phyloP scores from a whole-genome alignment of 2,329 filamentous ascomycete genomes.

The Arthroderma uncinatum region DNA sequence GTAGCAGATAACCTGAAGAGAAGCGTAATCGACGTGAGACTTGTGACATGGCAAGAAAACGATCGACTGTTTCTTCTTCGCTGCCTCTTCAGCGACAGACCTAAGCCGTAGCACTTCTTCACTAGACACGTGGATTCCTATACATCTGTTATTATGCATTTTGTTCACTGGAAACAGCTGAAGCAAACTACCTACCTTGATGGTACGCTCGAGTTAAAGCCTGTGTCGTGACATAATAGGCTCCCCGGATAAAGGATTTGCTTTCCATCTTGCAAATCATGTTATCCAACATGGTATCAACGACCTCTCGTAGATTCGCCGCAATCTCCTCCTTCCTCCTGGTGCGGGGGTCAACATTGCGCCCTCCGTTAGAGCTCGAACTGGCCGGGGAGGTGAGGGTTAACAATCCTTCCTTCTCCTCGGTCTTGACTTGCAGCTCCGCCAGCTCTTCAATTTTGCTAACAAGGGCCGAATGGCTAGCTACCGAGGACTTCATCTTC shows the following conservation, averaged over 20 bases:
- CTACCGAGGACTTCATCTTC: conserved; percentile 68
- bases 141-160: not conserved
- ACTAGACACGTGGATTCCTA: conserved; percentile 80
- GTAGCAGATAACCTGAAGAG: conserved; percentile 90
- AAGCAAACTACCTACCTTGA: conserved; percentile 45
- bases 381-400: conserved; percentile 29
- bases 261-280: conserved; percentile 99
- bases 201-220: conserved; percentile 87
- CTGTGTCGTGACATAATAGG: conserved; percentile 83
- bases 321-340: conserved; percentile 51
- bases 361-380: conserved; percentile 21
- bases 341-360: conserved; percentile 7
- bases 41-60: conserved; percentile 91
- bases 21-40: conserved; percentile 93
- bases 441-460: conserved; percentile 66
- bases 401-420: conserved; percentile 63
- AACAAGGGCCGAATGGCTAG: conserved; percentile 64
- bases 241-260: conserved; percentile 79
- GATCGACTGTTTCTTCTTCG: conserved; percentile 82
- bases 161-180: no score
- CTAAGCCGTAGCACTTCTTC: conserved; percentile 79
- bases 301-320: conserved; percentile 63
- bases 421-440: conserved; percentile 58
- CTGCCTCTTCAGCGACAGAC: conserved; percentile 70
- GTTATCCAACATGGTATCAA: conserved; percentile 74